Percentiles rank a stretch among this genome's conserved stretches.
Evolutionary conservation across 768 basidiomycete genomes (phyloP).

Genomic region (Lactifluus hygrophoroides): DNA sequence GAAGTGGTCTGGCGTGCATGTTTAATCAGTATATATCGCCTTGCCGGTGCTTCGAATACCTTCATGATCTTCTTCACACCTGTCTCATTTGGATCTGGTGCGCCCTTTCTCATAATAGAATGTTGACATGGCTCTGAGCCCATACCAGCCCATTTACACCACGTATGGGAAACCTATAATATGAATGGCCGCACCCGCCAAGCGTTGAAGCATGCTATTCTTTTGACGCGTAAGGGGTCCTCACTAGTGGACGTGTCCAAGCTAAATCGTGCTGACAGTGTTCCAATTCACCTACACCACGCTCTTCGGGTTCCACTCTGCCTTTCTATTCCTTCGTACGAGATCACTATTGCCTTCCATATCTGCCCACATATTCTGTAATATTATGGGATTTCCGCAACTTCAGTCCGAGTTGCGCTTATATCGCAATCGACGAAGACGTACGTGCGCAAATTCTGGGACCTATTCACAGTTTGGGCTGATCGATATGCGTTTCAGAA

Average conservation of each 20-base stretch:
- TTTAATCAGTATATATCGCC: conserved; percentile 62
- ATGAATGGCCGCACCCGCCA: conserved; percentile 55
- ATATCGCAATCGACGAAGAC: conserved; percentile 42
- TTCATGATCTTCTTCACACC: conserved; percentile 77
- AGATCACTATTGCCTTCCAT: conserved; percentile 74
- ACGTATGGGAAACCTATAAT: conserved; percentile 80
- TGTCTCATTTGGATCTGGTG: conserved; percentile 82
- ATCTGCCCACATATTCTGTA: conserved; percentile 84
- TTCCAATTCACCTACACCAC: conserved; percentile 90
- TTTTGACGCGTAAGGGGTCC: conserved; percentile 41
- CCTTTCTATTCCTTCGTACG: conserved; percentile 81
- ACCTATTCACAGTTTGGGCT: neutral
- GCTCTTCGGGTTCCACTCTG: conserved; percentile 78
- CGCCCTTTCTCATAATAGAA: conserved; percentile 21
- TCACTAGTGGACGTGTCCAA: conserved; percentile 1
- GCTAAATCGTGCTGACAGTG: conserved; percentile 35
- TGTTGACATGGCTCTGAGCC: conserved; percentile 6
- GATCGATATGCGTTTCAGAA: conserved; percentile 30
- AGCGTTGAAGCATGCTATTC: conserved; percentile 57
- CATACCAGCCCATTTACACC: conserved; percentile 76
- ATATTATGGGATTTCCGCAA: conserved; percentile 85
- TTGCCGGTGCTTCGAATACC: conserved; percentile 46
- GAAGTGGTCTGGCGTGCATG: conserved; percentile 88
- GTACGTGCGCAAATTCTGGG: conserved; percentile 39
- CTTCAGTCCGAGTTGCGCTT: conserved; percentile 45